A percentile compares a stretch with the other conserved stretches of the same genome.
Conservation (phyloP, 192 early-diverging fungal species). For the Oehlia diaphana region DNA sequence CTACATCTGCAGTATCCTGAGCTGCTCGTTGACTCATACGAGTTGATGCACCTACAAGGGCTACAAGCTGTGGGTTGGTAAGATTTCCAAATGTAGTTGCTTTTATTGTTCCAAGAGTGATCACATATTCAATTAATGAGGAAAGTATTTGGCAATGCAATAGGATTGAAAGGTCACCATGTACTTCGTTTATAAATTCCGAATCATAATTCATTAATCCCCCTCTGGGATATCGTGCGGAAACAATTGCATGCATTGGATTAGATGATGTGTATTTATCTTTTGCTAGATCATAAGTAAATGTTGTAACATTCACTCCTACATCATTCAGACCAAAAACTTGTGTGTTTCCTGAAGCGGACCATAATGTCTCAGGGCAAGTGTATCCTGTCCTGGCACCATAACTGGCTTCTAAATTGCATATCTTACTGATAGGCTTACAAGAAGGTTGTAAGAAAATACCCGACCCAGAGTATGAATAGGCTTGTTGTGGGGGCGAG, state of each 20-base stretch:
- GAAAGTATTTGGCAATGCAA: not conserved
- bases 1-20: not conserved
- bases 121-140: not conserved
- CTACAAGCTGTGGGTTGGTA: not conserved
- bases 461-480: not conserved
- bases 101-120: conserved; percentile 1
- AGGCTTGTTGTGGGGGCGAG: not conserved
- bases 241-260: not conserved
- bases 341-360: not conserved
- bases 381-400: not conserved
- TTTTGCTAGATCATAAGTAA: not conserved
- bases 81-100: not conserved
- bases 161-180: not conserved
- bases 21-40: not conserved
- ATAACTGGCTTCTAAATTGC: not conserved
- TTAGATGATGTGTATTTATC: not conserved
- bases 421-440: not conserved
- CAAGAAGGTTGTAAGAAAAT: not conserved
- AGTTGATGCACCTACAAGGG: not conserved
- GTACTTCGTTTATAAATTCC: not conserved
- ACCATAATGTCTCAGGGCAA: not conserved
- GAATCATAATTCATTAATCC: not conserved
- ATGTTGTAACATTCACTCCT: not conserved
- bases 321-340: not conserved
- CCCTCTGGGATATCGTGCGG: not conserved